Base-by-base conservation (phyloP, 192 early-diverging fungal species). In the Dispira parvispora region DNA sequence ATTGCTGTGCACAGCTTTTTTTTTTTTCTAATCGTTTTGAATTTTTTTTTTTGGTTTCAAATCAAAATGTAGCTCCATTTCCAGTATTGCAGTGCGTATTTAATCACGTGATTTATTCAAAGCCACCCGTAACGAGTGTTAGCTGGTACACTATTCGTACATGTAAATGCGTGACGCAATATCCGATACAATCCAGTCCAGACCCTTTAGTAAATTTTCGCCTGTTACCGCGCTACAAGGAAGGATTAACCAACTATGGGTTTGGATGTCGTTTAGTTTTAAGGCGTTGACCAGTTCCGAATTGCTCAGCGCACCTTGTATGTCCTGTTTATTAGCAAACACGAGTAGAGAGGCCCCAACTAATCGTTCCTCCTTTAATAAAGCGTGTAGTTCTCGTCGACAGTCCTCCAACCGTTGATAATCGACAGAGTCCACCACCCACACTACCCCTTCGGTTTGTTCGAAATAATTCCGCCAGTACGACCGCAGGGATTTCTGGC, bases 391-490 rank as follows among this genome's bases (percentile, higher is more conserved):
- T 71, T 99, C 96, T 21, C 71, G 61, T 45, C 73, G 79, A 66
- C 93, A 96, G 64, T 89, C 87, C 27, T 82, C 73, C 64, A 96
- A 73, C 16, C 96, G 72, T 43, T 82, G 70, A 50, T 85, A 66
- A 70, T 99, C 96, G 13, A 89, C 90, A 44, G 88, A 87, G 66
- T 99, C 96, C 14, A 99, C 92, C 0, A 99, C 96, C 94, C 94
- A 99, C 25, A 97, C 86, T 14, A 99, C 69, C 0, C 87, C 96
- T 64, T 99, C 96, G 0, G 96, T 99, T 61, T 95, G 88, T 68
- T 99, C 96, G 84, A 99, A 99, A 66, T 99, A 99, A 77, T 99
- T 99, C 38, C 94, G 75, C 96, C 96, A 99, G 71, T 96, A 99
- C 6, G 90, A 85, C 62, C 96, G 81, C 66, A 99, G 95, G 5